A percentile compares a stretch with the other conserved stretches of the same genome.
Conservation (phyloP, 495 filamentous ascomycete species). For the Penicillium ucsense region DNA sequence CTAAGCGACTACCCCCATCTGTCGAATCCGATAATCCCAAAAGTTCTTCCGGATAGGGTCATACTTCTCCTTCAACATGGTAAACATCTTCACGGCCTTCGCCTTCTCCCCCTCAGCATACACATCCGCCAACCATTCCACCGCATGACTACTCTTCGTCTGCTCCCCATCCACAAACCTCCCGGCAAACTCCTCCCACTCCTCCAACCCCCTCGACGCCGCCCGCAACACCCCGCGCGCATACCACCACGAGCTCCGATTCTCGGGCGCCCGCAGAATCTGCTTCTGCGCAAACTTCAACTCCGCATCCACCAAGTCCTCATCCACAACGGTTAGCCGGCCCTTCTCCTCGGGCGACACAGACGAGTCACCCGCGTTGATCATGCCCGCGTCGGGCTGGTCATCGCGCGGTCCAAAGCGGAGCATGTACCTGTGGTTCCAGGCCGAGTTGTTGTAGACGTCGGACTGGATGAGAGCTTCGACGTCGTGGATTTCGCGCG, state of each 20-base stretch:
- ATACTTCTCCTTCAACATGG: conserved; percentile 70
- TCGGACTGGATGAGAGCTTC: conserved; percentile 63
- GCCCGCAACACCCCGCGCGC: conserved; percentile 65
- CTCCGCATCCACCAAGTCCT: conserved; percentile 63
- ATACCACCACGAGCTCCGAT: conserved; percentile 90
- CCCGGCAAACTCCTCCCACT: conserved; percentile 53
- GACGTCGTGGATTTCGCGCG: conserved; percentile 58
- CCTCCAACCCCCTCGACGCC: conserved; percentile 43
- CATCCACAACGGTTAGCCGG: conserved; percentile 37
- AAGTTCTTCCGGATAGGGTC: conserved; percentile 87
- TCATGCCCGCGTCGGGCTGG: conserved; percentile 33
- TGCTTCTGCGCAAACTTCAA: conserved; percentile 59
- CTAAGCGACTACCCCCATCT: conserved; percentile 18
- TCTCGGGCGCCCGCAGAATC: conserved; percentile 76
- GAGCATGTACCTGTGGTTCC: conserved; percentile 92
- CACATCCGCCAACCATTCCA: conserved; percentile 81
- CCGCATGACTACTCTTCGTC: conserved; percentile 69
- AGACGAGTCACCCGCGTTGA: conserved; percentile 23
- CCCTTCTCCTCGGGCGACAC: conserved; percentile 35
- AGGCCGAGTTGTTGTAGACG: conserved; percentile 90
- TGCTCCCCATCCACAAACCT: conserved; percentile 50
- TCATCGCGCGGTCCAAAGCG: conserved; percentile 55
- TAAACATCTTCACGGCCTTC: conserved; percentile 46
- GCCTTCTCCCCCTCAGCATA: conserved; percentile 47
- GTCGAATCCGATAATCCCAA: conserved; percentile 68